These are phyloP conservation scores for Coelastrella sp. DNA, from an alignment of 139 green algal species.

Conservation along the genomic window DNA sequence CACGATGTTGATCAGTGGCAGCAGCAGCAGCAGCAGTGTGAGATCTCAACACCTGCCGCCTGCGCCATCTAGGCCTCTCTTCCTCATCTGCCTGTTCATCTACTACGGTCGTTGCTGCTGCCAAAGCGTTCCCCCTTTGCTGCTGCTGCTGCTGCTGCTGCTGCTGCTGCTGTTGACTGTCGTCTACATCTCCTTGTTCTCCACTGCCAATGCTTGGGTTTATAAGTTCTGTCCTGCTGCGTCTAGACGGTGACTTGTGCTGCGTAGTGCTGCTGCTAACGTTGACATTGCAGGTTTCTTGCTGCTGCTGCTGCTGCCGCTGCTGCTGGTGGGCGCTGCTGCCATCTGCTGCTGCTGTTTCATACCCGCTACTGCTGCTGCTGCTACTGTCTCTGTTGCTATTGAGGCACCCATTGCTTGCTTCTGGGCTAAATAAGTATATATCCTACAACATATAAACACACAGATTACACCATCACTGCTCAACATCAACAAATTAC, in stretches of 20 bases:
- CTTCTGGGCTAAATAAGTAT: slow-evolving; percentile 52
- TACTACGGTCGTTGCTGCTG: neutral
- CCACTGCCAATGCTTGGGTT: neutral
- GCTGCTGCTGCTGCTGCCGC: neutral
- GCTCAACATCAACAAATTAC: neutral
- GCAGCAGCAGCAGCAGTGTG: neutral
- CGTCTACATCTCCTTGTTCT: neutral
- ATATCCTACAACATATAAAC: slow-evolving; percentile 41
- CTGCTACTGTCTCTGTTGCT: slow-evolving; percentile 28
- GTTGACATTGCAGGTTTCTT: too few relatives aligned
- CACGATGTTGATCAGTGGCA: too few relatives aligned
- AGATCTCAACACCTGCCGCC: neutral
- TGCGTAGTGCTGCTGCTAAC: neutral
- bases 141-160: slow-evolving; percentile 39
- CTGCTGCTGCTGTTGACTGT: neutral
- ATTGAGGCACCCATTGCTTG: slow-evolving; percentile 25
- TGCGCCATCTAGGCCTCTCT: slow-evolving; percentile 2
- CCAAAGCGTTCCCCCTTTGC: too few relatives aligned
- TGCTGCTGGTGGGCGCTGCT: neutral
- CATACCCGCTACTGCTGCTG: neutral
- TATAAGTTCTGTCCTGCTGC: neutral
- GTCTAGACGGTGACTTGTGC: slow-evolving; percentile 12
- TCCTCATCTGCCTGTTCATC: neutral
- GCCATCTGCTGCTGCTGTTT: slow-evolving; percentile 8
- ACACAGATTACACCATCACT: neutral